Conservation (phyloP, 208 protist genomes). For the Trypanosoma vivax region DNA sequence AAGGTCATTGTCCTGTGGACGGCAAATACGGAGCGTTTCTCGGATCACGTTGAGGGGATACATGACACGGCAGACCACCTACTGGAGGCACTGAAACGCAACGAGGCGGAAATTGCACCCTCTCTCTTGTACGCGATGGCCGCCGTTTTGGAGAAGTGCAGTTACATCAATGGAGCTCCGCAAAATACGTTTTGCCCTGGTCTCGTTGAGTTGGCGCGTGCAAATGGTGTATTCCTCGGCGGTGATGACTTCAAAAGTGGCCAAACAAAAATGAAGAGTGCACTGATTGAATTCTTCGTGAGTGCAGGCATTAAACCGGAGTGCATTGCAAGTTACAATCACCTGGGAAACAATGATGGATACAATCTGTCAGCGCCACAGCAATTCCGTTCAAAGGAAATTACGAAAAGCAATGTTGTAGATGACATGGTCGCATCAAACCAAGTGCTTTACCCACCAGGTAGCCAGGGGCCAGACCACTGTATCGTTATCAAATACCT, state of each 20-base stretch:
- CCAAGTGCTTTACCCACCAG: constrained; percentile 91
- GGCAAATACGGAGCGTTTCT: constrained; percentile 98
- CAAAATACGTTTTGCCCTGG: constrained; percentile 99
- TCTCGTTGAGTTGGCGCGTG: constrained; percentile 90
- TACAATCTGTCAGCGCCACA: constrained; percentile 94
- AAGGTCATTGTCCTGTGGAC: constrained; percentile 98
- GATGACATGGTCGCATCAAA: constrained; percentile 99
- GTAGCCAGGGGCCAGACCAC: constrained; percentile 94
- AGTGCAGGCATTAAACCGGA: constrained; percentile 85
- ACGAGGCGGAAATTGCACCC: constrained; percentile 92
- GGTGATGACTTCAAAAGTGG: constrained; percentile 99
- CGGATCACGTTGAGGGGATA: constrained; percentile 80
- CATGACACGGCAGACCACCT: constrained; percentile 97
- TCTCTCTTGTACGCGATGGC: constrained; percentile 96
- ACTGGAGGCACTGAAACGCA: constrained; percentile 79
- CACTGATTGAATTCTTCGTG: constrained; percentile 98
- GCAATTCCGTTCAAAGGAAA: constrained; percentile 98
- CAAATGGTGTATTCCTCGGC: constrained; percentile 89
- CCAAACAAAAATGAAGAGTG: constrained; percentile 99
- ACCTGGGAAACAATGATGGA: constrained; percentile 99
- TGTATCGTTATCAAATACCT: constrained; percentile 99
- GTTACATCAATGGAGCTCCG: constrained; percentile 98
- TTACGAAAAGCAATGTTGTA: constrained; percentile 98
- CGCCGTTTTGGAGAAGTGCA: constrained; percentile 93
- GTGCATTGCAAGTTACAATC: constrained; percentile 87